Percentiles rank a stretch among this genome's conserved stretches.
Evolutionary conservation across 768 basidiomycete genomes (phyloP).

Genomic region (Clathrus columnatus): DNA sequence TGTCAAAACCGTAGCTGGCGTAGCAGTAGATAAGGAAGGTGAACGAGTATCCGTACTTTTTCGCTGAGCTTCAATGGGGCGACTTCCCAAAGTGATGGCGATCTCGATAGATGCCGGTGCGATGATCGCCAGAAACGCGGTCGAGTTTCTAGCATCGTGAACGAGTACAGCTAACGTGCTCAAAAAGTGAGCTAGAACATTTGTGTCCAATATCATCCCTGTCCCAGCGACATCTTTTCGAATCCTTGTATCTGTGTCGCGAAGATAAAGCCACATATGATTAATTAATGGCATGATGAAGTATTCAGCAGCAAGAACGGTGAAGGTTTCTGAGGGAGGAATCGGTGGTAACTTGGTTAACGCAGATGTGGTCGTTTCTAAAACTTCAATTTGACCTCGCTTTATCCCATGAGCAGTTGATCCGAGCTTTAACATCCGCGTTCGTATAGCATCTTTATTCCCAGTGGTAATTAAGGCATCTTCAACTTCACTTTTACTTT

Average conservation of each 20-base stretch:
- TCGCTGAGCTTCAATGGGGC: conserved; percentile 21
- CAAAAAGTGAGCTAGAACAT: conserved; percentile 69
- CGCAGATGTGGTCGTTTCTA: conserved; percentile 8
- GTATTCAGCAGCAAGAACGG: conserved; percentile 71
- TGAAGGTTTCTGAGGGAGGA: conserved; percentile 35
- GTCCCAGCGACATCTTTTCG: conserved; percentile 68
- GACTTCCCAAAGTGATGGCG: conserved; percentile 68
- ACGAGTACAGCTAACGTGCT: conserved; percentile 69
- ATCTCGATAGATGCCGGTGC: conserved; percentile 80
- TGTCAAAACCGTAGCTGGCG: conserved; percentile 67
- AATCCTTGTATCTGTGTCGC: conserved; percentile 74
- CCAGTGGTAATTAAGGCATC: conserved; percentile 30
- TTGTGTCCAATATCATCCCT: conserved; percentile 71
- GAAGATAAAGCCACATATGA: conserved; percentile 90
- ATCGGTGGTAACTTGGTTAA: conserved; percentile 4
- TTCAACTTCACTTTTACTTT: conserved; percentile 42
- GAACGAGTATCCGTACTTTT: conserved; percentile 9
- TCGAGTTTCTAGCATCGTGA: conserved; percentile 73
- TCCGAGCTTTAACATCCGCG: conserved; percentile 60
- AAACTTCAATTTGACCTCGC: conserved; percentile 38
- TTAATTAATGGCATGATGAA: conserved; percentile 89
- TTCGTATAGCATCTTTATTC: conserved; percentile 52
- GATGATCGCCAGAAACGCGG: conserved; percentile 72
- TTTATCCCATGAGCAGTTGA: conserved; percentile 35
- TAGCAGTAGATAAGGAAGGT: conserved; percentile 22